Evolutionary conservation across 148 eudicot genomes (phyloP), one percentile per base, ranked within the genome.

Genomic region (Dysphania ambrosioides): DNA sequence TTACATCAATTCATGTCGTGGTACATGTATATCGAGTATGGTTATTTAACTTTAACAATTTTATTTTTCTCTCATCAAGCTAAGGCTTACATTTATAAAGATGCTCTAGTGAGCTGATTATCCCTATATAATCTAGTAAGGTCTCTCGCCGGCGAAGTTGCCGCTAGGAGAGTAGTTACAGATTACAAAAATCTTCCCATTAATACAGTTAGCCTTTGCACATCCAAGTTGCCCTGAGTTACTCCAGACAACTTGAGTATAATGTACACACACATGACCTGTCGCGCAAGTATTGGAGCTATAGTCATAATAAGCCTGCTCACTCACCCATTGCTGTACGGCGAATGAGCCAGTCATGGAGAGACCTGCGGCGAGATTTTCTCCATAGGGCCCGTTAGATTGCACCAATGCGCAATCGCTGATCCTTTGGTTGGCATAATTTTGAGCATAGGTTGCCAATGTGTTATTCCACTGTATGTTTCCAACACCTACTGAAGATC

Each of bases 181-280:
- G 42, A 58, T 67, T 23, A 82, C 31, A 11, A 79, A 84, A 73
- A 53, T 82, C 68, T 74, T 60, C 1, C 84, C 79, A 42, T 68
- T 73, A 62, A 63, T 62, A 68, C 89, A 86, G 47, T 66, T 73
- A 61, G 71, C 84, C 77, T 81, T 79, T n/a, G 83, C 85, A 64
- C 89, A 83, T 12, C 89, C 87, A 40, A 86, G 60, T 1, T 72
- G 77, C 1, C 72, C 47, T 11, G 87, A 79, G 10, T 79, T 62
- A 15, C 77, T 49, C 89, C 89, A 86, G 9, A 86, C 83, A 18
- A 86, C 85, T 60, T 86, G 88, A 1, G 88, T 83, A 47, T 83
- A 86, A 42, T 81, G 84, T 27, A 73, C 67, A 75, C 83, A 83
- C 55, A 57, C 3, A 16, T 67, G 21, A 42, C 73, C 79, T 5